Conservation (phyloP, 768 basidiomycete genomes). For the Pleurotus eryngii region DNA sequence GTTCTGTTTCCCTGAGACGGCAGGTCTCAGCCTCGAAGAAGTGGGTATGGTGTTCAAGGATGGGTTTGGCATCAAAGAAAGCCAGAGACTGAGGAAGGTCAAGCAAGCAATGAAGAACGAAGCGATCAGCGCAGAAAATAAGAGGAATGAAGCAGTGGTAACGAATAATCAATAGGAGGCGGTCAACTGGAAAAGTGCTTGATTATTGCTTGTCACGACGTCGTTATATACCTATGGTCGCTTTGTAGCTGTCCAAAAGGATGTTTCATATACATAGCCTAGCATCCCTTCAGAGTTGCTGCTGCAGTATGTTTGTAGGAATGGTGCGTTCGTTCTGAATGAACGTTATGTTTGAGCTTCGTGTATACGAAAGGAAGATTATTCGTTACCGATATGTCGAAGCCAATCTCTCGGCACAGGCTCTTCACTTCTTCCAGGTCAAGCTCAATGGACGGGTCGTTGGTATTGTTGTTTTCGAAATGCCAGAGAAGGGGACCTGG, state of each 20-base stretch:
- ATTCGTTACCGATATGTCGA: slow-evolving; percentile 68
- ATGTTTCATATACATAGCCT: slow-evolving; percentile 77
- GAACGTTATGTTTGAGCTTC: neutral
- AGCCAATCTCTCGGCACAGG: slow-evolving; percentile 72
- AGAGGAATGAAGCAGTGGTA: no score
- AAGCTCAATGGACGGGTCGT: slow-evolving; percentile 83
- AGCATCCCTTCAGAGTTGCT: slow-evolving; percentile 81
- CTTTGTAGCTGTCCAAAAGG: slow-evolving; percentile 77
- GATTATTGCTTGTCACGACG: no score
- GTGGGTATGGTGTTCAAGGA: slow-evolving; percentile 58
- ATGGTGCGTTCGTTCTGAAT: slow-evolving; percentile 75
- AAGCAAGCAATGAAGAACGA: slow-evolving; percentile 40
- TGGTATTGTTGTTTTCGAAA: slow-evolving; percentile 83
- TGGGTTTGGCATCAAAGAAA: slow-evolving; percentile 64
- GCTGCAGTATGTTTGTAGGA: slow-evolving; percentile 84
- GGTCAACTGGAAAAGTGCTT: no score
- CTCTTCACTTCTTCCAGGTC: slow-evolving; percentile 86
- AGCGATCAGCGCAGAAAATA: slow-evolving; percentile 16
- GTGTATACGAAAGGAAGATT: neutral
- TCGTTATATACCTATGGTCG: neutral
- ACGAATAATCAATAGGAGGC: no score
- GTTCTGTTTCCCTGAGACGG: slow-evolving; percentile 77
- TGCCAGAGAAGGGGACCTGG: slow-evolving; percentile 95
- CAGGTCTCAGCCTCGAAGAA: slow-evolving; percentile 68
- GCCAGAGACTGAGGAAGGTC: slow-evolving; percentile 42